phyloP scores from a whole-genome alignment of 331 rosid genomes.

The Phaseolus coccineus region DNA sequence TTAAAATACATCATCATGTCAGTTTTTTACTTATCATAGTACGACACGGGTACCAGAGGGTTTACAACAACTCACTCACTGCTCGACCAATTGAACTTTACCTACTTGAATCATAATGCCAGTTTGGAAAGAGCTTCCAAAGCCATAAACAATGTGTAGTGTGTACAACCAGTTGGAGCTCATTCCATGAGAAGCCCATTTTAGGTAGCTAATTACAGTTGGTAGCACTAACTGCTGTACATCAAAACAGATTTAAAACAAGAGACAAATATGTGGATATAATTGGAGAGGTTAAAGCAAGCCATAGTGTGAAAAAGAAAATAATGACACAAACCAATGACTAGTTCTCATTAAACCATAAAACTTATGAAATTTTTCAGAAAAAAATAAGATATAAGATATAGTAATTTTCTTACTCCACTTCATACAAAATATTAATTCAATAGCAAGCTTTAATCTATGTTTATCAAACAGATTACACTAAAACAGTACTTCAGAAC shows the following conservation, averaged over 20 bases:
- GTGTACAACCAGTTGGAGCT: neutral
- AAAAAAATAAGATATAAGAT: neutral
- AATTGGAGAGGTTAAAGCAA: conserved; percentile 29
- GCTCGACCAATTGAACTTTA: too few species aligned
- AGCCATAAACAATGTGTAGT: neutral
- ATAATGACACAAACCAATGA: neutral
- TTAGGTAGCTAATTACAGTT: neutral
- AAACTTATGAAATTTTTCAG: neutral
- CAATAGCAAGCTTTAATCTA: conserved; percentile 15
- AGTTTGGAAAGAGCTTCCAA: conserved; percentile 1
- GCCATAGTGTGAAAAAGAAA: neutral
- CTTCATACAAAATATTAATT: conserved; percentile 5
- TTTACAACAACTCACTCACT: too few species aligned
- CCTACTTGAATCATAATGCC: neutral
- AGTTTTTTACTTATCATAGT: neutral
- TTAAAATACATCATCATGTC: conserved; percentile 3
- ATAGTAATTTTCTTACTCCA: conserved; percentile 17
- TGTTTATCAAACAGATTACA: conserved; percentile 25
- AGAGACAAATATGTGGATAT: conserved; percentile 6
- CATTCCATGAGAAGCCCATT: neutral
- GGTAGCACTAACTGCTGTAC: neutral
- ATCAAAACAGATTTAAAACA: conserved; percentile 13
- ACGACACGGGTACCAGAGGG: too few species aligned
- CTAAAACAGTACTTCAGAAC: neutral
- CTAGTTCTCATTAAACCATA: neutral